Evolutionary conservation across 2,329 filamentous ascomycete species (phyloP), one percentile per base, ranked within the genome.

Genomic region (Pseudogymnoascus destructans): DNA sequence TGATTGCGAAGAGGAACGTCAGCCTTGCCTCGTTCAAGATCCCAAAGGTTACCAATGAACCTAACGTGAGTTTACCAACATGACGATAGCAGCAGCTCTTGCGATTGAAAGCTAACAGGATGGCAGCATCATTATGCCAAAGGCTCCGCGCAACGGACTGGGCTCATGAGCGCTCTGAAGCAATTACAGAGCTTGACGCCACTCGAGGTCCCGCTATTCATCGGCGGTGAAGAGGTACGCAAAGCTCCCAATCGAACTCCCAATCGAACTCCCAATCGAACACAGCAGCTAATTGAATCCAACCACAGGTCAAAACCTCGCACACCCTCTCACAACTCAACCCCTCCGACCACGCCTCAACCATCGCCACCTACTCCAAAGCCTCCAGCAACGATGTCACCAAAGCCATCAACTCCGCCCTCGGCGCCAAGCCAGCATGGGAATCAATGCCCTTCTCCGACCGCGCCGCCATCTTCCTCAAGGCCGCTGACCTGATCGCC

Each of bases 401-500:
- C 62, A 77, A 77, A 36, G 89, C 92, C 58, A 96, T 97, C 67
- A 81, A 89, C 25, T 81, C 88, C 35, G 92, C 92, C 23, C 80
- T 97, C 40, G 82, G 80, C n/a, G 91, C 91, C 54, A 93, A 95
- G 75, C 78, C 83, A 58, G 80, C 82, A 30, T 98, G 93, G 92
- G 90, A 92, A 68, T 77, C 80, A 4, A 77, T 95, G 15, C 88
- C 92, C 11, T 97, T 97, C 69, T 82, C 87, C 54, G 92, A 97
- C 73, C 83, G 92, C 58, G 92, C 92, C 10, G 87, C 91, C 59
- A 80, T 98, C 69, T 97, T 97, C 76, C 81, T 97, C 68, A 96
- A 96, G 79, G 92, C 93, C 2, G 92, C 92, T 32, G 91, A 97
- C 70, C 77, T 98, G 62, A 82, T 98, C 65, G 78, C 87, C 58